Base-by-base conservation (phyloP, 805 yeast species). In the Ogataea dorogensis region DNA sequence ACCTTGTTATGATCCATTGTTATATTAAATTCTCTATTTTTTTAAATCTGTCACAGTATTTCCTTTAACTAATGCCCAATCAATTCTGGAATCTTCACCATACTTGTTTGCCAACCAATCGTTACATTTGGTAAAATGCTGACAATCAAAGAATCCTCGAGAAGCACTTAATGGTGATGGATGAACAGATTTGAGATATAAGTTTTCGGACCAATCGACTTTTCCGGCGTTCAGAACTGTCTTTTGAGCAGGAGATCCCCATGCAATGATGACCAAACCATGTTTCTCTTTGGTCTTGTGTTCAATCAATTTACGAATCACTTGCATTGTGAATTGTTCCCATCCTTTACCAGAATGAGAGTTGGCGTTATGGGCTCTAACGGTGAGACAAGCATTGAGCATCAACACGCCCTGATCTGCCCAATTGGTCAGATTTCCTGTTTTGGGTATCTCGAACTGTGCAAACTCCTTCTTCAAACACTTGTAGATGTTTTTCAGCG, bases 91-190 rank as follows among this genome's bases (percentile, higher is more conserved):
- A 3, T 43, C 42, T 7, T 40, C 17, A 3, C 60, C 71, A 34
- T 70, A 67, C 12, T 63, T 53, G 20, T 66, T 63, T 11, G 52
- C 48, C 2, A 91, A 65, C 95, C 96, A 91, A 6, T 76, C 76
- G 56, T 93, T 91, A 27, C 91, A 78, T 53, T 74, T 71, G 33
- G 58, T 68, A 59, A 88, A 91, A 52, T 87, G 96, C 15, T 67
- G 63, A 48, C 83, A 78, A 2, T 79, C 79, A 50, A 91, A 89
- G 59, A 84, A 93, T 2, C 93, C 96, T 27, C 94, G 65, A 13
- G 82, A 71, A 0, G 98, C 98, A 44, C 95, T 84, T 32, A 93
- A 64, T 1, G 99, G 99, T 17, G 95, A 84, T 1, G 99, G 99
- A 61, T 93, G 99, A 0, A 88, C 97, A 0, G 87, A 70, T 43